Conservation (phyloP, 139 green algal genomes). For the Desmodesmus armatus region DNA sequence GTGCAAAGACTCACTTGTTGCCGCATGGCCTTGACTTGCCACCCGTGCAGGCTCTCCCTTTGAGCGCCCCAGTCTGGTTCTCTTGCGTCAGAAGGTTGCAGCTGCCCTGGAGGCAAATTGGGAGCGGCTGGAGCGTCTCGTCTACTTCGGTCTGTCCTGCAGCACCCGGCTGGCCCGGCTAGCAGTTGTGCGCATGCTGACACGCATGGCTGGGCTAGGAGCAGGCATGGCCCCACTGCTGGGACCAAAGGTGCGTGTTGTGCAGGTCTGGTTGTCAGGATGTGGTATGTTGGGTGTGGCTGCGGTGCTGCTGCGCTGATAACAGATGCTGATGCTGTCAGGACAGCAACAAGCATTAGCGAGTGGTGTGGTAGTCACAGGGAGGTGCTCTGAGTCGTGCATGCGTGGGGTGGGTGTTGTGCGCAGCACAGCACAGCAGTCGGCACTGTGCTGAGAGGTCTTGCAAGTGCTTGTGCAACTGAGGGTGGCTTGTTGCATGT, state of each 20-base stretch:
- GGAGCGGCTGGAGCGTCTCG: background rate
- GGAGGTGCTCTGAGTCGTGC: background rate
- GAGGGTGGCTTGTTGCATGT: no score
- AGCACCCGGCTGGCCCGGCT: constrained; percentile 15
- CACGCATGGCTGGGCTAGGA: background rate
- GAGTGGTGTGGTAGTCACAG: background rate
- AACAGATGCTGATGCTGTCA: background rate
- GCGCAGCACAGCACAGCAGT: background rate
- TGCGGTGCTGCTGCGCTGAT: background rate
- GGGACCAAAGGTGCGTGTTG: constrained; percentile 30
- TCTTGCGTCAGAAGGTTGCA: background rate
- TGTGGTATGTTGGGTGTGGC: background rate
- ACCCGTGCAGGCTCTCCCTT: constrained; percentile 9
- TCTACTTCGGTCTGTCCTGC: background rate
- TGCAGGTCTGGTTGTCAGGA: background rate
- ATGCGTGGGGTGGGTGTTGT: background rate
- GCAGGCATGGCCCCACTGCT: constrained; percentile 39
- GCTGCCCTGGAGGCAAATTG: constrained; percentile 2
- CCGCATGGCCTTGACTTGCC: background rate
- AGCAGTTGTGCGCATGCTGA: constrained; percentile 25
- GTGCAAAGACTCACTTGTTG: background rate
- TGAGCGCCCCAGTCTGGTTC: constrained; percentile 20
- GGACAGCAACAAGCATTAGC: background rate
- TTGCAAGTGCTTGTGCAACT: no score
- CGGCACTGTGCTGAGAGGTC: no score